Percentiles rank a stretch among this genome's conserved stretches.
Evolutionary conservation across 2,329 filamentous ascomycete genomes (phyloP).

Genomic region (Alternaria longipes): DNA sequence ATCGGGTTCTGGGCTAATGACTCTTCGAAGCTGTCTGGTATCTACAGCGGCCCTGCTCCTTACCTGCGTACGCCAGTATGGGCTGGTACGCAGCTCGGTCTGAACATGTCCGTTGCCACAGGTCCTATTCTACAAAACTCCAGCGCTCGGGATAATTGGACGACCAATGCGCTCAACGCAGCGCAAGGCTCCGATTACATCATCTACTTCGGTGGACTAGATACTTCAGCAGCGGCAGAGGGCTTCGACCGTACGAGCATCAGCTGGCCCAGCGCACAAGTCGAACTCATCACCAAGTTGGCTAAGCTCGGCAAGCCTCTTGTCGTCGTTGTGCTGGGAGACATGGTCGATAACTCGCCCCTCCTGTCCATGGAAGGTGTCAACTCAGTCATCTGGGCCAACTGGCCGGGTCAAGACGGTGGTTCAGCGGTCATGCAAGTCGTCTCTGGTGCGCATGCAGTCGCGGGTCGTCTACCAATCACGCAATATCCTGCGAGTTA

Average conservation of each 20-base stretch:
- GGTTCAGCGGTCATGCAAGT: constrained; percentile 65
- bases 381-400: constrained; percentile 64
- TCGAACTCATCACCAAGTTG: constrained; percentile 61
- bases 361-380: constrained; percentile 60
- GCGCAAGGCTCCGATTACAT: constrained; percentile 61
- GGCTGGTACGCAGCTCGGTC: constrained; percentile 59
- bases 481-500: constrained; percentile 67
- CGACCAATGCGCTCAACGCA: constrained; percentile 28
- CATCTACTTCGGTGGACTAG: constrained; percentile 65
- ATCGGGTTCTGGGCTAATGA: constrained; percentile 68
- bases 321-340: constrained; percentile 63
- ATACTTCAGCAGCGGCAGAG: constrained; percentile 63
- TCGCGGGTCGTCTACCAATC: constrained; percentile 64
- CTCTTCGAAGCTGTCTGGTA: constrained; percentile 66
- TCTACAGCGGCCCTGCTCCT: constrained; percentile 60
- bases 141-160: background rate
- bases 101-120: constrained; percentile 50
- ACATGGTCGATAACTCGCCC: constrained; percentile 62
- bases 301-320: constrained; percentile 59
- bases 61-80: constrained; percentile 60
- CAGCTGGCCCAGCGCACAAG: constrained; percentile 62
- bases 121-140: background rate
- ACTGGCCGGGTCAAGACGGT: constrained; percentile 69
- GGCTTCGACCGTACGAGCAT: constrained; percentile 62
- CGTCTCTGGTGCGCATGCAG: constrained; percentile 60